A percentile compares a stretch with the other conserved stretches of the same genome.
Conservation (phyloP, 768 basidiomycete genomes). For the Termitomyces sp. region DNA sequence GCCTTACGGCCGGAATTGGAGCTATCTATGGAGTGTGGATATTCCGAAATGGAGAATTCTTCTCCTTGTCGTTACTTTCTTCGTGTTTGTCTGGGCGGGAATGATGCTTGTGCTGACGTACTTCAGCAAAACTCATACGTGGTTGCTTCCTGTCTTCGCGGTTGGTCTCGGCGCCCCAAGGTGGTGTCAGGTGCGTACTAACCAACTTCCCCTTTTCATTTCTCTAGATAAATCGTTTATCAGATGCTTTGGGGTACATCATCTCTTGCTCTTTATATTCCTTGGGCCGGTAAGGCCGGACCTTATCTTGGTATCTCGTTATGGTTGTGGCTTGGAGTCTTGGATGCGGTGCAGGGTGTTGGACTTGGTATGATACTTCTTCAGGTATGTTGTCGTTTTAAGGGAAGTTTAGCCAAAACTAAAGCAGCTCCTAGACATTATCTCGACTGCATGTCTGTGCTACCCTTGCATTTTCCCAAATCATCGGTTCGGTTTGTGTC, state of each 20-base stretch:
- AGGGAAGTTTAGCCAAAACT: constrained; percentile 10
- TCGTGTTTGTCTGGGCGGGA: constrained; percentile 79
- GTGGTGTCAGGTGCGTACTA: constrained; percentile 76
- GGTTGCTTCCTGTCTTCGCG: constrained; percentile 92
- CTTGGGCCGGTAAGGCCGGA: constrained; percentile 83
- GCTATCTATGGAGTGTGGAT: constrained; percentile 83
- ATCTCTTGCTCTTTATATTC: constrained; percentile 86
- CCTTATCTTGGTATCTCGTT: constrained; percentile 87
- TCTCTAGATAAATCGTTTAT: not conserved
- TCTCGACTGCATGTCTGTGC: constrained; percentile 94
- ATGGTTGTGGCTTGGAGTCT: constrained; percentile 94
- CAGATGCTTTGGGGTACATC: constrained; percentile 95
- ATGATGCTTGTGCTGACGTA: constrained; percentile 72
- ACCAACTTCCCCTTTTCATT: not conserved
- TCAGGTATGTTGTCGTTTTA: constrained; percentile 41
- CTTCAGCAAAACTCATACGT: constrained; percentile 92
- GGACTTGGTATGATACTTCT: constrained; percentile 89
- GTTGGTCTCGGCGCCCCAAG: constrained; percentile 90
- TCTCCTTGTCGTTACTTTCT: constrained; percentile 77
- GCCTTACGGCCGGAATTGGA: constrained; percentile 94
- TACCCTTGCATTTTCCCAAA: constrained; percentile 84
- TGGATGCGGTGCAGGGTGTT: constrained; percentile 92
- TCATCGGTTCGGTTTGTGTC: constrained; percentile 86
- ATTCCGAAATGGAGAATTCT: constrained; percentile 82
- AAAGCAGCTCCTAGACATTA: constrained; percentile 49